These are phyloP conservation scores for Macrolepiota fuliginosa DNA, from an alignment of 768 basidiomycete genomes.

Conservation along the genomic window DNA sequence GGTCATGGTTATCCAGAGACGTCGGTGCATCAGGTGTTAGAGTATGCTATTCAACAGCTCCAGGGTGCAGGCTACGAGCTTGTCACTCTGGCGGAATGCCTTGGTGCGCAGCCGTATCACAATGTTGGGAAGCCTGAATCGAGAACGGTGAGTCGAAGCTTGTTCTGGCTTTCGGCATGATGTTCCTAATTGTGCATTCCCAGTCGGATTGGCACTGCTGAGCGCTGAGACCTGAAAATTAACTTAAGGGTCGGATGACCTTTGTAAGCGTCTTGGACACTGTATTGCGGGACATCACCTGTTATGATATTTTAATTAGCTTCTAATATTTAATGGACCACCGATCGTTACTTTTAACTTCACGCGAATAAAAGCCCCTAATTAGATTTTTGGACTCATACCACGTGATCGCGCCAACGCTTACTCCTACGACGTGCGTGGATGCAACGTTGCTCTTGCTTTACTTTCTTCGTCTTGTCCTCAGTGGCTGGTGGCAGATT, in stretches of 20 bases:
- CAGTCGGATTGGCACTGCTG: slow-evolving; percentile 10
- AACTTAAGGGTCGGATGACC: not conserved
- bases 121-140: slow-evolving; percentile 13
- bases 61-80: slow-evolving; percentile 32
- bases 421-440: not conserved
- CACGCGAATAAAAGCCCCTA: not conserved
- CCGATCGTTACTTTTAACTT: not conserved
- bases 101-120: slow-evolving; percentile 32
- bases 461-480: not conserved
- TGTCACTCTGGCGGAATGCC: slow-evolving; percentile 39
- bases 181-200: not conserved
- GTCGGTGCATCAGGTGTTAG: not conserved
- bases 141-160: not conserved
- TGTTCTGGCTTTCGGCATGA: not conserved
- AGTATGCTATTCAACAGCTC: slow-evolving; percentile 10
- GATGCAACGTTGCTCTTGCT: not conserved
- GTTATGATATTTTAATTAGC: not conserved
- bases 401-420: not conserved
- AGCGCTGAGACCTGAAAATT: not conserved
- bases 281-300: not conserved
- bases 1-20: not conserved
- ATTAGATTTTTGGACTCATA: not conserved
- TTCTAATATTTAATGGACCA: not conserved
- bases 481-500: not conserved
- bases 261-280: not conserved